Evolutionary conservation across 192 early-diverging fungal genomes (phyloP).

Genomic region (Entrophospora sp.): DNA sequence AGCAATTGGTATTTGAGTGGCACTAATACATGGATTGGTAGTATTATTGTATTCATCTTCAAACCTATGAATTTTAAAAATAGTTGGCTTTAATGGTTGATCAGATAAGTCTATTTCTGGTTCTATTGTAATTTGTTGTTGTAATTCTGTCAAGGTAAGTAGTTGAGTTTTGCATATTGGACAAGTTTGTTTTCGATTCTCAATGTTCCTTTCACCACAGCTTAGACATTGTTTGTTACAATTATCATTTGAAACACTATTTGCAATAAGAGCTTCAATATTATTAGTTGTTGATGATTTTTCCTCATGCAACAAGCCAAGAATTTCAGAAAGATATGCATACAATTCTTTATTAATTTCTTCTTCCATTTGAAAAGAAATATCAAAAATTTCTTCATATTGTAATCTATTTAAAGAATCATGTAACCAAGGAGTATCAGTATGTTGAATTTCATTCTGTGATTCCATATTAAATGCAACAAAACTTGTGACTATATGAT

Average conservation of each 20-base stretch:
- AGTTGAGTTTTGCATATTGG: neutral
- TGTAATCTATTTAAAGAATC: constrained; percentile 13
- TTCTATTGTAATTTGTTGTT: neutral
- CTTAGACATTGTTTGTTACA: neutral
- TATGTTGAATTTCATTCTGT: constrained; percentile 13
- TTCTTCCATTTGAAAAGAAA: neutral
- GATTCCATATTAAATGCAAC: constrained; percentile 17
- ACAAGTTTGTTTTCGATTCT: constrained; percentile 5
- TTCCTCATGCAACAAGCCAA: neutral
- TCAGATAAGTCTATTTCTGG: neutral
- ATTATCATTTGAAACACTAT: neutral
- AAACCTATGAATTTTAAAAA: constrained; percentile 13
- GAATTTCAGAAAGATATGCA: neutral
- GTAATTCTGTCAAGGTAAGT: neutral
- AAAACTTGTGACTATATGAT: too few relatives aligned
- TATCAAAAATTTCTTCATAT: neutral
- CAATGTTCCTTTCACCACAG: neutral
- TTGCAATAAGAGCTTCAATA: neutral
- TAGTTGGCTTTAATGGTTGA: neutral
- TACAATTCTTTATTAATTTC: neutral
- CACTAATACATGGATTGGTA: neutral
- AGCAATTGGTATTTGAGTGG: neutral
- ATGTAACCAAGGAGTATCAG: neutral
- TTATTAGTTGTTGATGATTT: neutral
- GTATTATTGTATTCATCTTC: neutral